These are phyloP conservation scores for Coemansia sp. DNA, from an alignment of 192 early-diverging fungal genomes.

Conservation along the genomic window DNA sequence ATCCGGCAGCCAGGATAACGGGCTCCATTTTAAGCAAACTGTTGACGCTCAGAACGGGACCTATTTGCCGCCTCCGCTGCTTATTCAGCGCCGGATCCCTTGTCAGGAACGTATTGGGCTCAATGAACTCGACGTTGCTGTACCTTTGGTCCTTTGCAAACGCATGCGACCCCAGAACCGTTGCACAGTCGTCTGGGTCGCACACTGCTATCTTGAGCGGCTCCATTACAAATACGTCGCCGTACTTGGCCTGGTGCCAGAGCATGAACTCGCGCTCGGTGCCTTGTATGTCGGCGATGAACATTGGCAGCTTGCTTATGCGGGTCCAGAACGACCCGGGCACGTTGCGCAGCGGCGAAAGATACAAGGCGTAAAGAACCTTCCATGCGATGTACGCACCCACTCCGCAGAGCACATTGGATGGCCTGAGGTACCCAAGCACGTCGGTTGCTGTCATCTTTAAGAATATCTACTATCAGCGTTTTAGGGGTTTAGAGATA, in stretches of 20 bases:
- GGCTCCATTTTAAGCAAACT: conserved; percentile 40
- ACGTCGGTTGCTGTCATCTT: background rate
- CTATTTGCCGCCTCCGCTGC: conserved; percentile 36
- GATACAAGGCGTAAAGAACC: conserved; percentile 29
- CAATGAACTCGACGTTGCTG: conserved; percentile 28
- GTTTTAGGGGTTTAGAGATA: background rate
- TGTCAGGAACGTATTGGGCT: conserved; percentile 42
- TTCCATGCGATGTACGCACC: conserved; percentile 26
- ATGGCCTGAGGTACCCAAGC: background rate
- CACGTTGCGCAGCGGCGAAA: conserved; percentile 44
- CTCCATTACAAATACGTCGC: conserved; percentile 40
- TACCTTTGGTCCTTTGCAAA: conserved; percentile 42
- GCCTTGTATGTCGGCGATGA: conserved; percentile 28
- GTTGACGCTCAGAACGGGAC: conserved; percentile 19
- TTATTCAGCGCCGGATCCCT: conserved; percentile 37
- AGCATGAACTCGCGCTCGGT: conserved; percentile 39
- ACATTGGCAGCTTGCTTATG: conserved; percentile 31
- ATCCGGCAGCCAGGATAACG: conserved; percentile 26
- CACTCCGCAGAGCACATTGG: conserved; percentile 23
- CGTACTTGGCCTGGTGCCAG: conserved; percentile 33
- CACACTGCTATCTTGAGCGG: conserved; percentile 29
- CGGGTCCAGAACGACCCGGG: conserved; percentile 42
- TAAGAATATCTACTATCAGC: background rate
- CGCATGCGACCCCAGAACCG: conserved; percentile 33
- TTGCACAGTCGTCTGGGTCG: conserved; percentile 28